phyloP scores from a whole-genome alignment of 2,329 filamentous ascomycete species.

The Knufia fluminis region DNA sequence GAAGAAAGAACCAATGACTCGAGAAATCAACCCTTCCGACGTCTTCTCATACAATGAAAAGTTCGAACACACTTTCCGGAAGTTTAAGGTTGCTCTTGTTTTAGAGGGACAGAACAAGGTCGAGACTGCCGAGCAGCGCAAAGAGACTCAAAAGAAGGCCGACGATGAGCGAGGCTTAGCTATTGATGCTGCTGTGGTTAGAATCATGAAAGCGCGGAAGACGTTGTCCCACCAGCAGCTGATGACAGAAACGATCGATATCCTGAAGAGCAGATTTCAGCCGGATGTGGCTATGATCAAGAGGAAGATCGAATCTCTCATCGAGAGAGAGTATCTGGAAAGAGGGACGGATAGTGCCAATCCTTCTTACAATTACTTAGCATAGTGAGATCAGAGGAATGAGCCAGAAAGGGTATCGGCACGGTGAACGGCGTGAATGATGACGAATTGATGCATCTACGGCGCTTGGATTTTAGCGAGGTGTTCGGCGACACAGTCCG shows the following conservation, averaged over 20 bases:
- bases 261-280: slow-evolving; percentile 40
- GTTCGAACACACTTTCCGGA: slow-evolving; percentile 73
- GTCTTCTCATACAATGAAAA: slow-evolving; percentile 71
- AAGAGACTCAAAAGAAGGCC: slow-evolving; percentile 42
- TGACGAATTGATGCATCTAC: background rate
- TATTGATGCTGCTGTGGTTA: slow-evolving; percentile 44
- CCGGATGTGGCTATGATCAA: slow-evolving; percentile 47
- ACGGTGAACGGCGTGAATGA: background rate
- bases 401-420: background rate
- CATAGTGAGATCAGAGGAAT: no score
- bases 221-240: slow-evolving; percentile 38
- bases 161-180: slow-evolving; percentile 40
- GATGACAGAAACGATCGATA: slow-evolving; percentile 42
- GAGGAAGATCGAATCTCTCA: slow-evolving; percentile 44
- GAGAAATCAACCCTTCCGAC: slow-evolving; percentile 67
- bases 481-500: background rate
- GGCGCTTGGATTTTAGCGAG: background rate
- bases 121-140: slow-evolving; percentile 58
- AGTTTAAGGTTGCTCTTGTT: slow-evolving; percentile 74
- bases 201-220: slow-evolving; percentile 48
- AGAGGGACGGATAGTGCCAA: slow-evolving; percentile 25
- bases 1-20: slow-evolving; percentile 68
- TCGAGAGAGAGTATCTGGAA: slow-evolving; percentile 46
- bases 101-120: slow-evolving; percentile 69
- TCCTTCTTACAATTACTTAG: slow-evolving; percentile 26